Evolutionary conservation across 306 rosid species (phyloP).

Genomic region (Bauhinia variegata): DNA sequence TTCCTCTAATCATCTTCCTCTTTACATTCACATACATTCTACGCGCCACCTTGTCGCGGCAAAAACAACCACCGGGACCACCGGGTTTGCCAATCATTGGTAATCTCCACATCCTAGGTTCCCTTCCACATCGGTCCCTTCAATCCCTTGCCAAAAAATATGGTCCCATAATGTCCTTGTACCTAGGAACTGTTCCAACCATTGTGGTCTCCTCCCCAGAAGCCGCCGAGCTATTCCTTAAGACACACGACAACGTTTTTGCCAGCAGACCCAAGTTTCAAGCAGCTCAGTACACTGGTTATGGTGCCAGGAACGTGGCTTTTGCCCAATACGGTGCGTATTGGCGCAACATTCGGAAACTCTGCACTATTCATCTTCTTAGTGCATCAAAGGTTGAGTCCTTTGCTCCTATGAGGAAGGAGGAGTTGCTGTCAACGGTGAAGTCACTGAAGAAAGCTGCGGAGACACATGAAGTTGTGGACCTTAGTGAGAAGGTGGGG

Average conservation of each 20-base stretch:
- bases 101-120: slow-evolving; percentile 36
- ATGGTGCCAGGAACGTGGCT: slow-evolving; percentile 8
- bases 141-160: slow-evolving; percentile 23
- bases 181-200: slow-evolving; percentile 13
- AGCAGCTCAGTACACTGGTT: not conserved
- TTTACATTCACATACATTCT: not conserved
- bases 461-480: slow-evolving; percentile 1
- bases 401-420: slow-evolving; percentile 1
- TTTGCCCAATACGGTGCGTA: slow-evolving; percentile 11
- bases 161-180: slow-evolving; percentile 32
- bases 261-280: not conserved
- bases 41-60: not conserved
- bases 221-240: slow-evolving; percentile 46
- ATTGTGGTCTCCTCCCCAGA: slow-evolving; percentile 31
- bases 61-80: slow-evolving; percentile 37
- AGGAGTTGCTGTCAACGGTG: not conserved
- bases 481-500: slow-evolving; percentile 19
- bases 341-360: slow-evolving; percentile 36
- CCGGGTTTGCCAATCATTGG: slow-evolving; percentile 35
- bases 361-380: slow-evolving; percentile 21
- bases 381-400: slow-evolving; percentile 11
- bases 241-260: slow-evolving; percentile 33
- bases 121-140: slow-evolving; percentile 1
- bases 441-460: not conserved
- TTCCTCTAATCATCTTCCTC: no score